Evolutionary conservation across 306 rosid genomes (phyloP).

Genomic region (Sechiopsis laciniata): DNA sequence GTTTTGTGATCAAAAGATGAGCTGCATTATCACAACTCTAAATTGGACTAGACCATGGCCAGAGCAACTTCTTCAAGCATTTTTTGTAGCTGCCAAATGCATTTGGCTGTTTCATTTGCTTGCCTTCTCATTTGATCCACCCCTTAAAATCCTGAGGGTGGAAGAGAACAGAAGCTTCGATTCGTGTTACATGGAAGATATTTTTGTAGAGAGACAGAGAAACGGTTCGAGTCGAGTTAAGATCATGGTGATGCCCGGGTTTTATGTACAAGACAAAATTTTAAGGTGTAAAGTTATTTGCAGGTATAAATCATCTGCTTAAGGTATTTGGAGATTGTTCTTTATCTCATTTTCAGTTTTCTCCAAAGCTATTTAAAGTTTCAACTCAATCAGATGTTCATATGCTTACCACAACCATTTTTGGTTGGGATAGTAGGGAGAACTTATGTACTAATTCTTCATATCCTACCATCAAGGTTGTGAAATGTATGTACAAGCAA

Average conservation of each 20-base stretch:
- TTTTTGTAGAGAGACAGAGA: slow-evolving; percentile 67
- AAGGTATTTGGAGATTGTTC: slow-evolving; percentile 15
- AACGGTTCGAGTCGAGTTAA: slow-evolving; percentile 65
- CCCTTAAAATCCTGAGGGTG: slow-evolving; percentile 66
- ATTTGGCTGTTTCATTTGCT: slow-evolving; percentile 87
- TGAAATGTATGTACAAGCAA: not conserved
- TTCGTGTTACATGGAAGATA: slow-evolving; percentile 72
- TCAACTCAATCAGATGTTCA: slow-evolving; percentile 18
- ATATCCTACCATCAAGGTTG: not conserved
- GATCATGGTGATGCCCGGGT: slow-evolving; percentile 94
- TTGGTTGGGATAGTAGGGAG: not conserved
- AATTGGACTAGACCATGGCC: slow-evolving; percentile 93
- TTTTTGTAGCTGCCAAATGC: slow-evolving; percentile 86
- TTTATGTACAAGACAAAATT: slow-evolving; percentile 70
- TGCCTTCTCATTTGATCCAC: slow-evolving; percentile 74
- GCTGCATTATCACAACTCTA: slow-evolving; percentile 54
- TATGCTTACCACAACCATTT: slow-evolving; percentile 11
- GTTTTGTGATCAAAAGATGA: slow-evolving; percentile 94
- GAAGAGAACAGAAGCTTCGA: slow-evolving; percentile 70
- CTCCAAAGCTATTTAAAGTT: slow-evolving; percentile 5
- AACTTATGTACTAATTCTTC: slow-evolving; percentile 4
- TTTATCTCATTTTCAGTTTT: not conserved
- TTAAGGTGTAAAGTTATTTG: slow-evolving; percentile 90
- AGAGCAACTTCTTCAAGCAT: slow-evolving; percentile 85
- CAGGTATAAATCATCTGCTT: slow-evolving; percentile 63